Evolutionary conservation across 345 rosid genomes (phyloP).

Genomic region (Physaria fendleri): DNA sequence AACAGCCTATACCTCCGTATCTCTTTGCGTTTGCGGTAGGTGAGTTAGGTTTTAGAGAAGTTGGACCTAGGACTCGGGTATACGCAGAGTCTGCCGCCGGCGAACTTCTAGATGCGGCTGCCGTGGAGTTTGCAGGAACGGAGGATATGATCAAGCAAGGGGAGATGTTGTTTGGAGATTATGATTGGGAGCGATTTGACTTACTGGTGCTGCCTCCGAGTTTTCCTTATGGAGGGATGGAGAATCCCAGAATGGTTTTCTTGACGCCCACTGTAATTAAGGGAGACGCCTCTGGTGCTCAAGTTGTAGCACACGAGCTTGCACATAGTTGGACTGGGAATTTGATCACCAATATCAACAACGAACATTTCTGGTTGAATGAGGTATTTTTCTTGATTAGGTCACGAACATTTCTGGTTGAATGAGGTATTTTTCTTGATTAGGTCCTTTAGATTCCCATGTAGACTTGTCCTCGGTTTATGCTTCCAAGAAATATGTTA

Average conservation of each 20-base stretch:
- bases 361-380: slow-evolving; percentile 94
- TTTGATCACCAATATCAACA: slow-evolving; percentile 75
- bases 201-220: slow-evolving; percentile 84
- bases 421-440: slow-evolving; percentile 59
- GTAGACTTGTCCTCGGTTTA: neutral
- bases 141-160: slow-evolving; percentile 90
- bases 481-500: neutral
- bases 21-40: slow-evolving; percentile 90
- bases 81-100: slow-evolving; percentile 51
- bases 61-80: slow-evolving; percentile 84
- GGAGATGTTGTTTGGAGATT: slow-evolving; percentile 67
- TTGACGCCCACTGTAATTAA: slow-evolving; percentile 87
- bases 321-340: slow-evolving; percentile 98
- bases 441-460: neutral
- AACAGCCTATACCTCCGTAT: slow-evolving; percentile 89
- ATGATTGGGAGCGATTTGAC: slow-evolving; percentile 91
- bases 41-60: slow-evolving; percentile 68
- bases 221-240: slow-evolving; percentile 93
- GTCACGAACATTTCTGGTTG: slow-evolving; percentile 94
- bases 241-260: slow-evolving; percentile 87
- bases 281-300: slow-evolving; percentile 84
- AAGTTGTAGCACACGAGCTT: slow-evolving; percentile 84
- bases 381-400: slow-evolving; percentile 71
- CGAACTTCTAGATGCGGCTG: slow-evolving; percentile 63
- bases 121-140: slow-evolving; percentile 73